Evolutionary conservation across 768 basidiomycete genomes (phyloP), one percentile per base, ranked within the genome.

Genomic region (Boletus huronensis): DNA sequence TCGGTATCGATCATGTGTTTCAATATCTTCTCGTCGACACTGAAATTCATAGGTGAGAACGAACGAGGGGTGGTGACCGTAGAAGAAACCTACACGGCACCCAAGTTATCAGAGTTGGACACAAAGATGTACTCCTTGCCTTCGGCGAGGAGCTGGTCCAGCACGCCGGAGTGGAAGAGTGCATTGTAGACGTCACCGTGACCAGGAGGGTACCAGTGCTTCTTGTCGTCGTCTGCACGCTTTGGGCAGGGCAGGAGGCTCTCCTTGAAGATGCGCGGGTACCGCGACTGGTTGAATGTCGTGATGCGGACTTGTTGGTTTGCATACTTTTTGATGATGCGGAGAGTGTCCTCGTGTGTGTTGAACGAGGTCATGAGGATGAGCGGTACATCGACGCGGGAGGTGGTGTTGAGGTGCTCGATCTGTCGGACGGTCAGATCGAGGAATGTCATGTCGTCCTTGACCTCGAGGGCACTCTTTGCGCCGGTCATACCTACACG

Each of bases 281-380:
- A 87, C 52, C 85, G 81, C 17, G 85, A 86, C 71, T 88, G 85
- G 70, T 84, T 83, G 78, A 87, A 86, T 14, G 80, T 80, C 51
- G 81, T 78, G 63, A 88, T 84, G 69, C 84, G 80, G 66, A 88
- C 77, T 72, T 87, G 87, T 74, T 88, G 86, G 74, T 88, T 88
- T 40, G 81, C 80, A 72, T 88, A 88, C 72, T 88, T 88, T 70
- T 87, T 87, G 68, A 88, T 87, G 74, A 88, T 84, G 43, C 87
- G 81, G 28, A 84, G 77, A 17, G 86, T 88, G 68, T 88, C 86
- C 25, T 88, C 87, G 68, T 87, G 85, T 8, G 86, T 88, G 75
- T 88, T 88, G 77, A 88, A 88, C 48, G 85, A 87, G 64, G 87
- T 88, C 86, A 88, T 88, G 63, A 88, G 80, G 70, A 88, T 85